A percentile compares a stretch with the other conserved stretches of the same genome.
Evolutionary conservation across 2,329 filamentous ascomycete genomes (phyloP).

Genomic region (Zymoseptoria brevis): DNA sequence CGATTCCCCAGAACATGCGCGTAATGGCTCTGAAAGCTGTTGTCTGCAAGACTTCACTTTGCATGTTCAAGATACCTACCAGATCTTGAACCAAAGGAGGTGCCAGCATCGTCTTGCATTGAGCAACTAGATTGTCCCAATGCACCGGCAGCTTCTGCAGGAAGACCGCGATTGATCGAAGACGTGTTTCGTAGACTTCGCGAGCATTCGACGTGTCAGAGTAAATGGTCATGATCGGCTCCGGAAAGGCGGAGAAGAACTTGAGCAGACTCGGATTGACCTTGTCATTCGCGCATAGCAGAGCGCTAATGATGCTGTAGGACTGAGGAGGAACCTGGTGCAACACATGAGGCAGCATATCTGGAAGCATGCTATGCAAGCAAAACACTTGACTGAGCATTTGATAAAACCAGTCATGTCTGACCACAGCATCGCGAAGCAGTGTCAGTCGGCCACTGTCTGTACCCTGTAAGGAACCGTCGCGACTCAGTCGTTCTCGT

Average conservation of each 20-base stretch:
- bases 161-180: slow-evolving; percentile 15
- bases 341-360: slow-evolving; percentile 32
- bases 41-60: slow-evolving; percentile 45
- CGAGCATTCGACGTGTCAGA: slow-evolving; percentile 30
- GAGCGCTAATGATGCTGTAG: slow-evolving; percentile 32
- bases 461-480: neutral
- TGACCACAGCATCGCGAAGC: slow-evolving; percentile 48
- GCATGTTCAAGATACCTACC: slow-evolving; percentile 38
- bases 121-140: slow-evolving; percentile 13
- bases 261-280: slow-evolving; percentile 34
- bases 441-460: slow-evolving; percentile 42
- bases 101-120: slow-evolving; percentile 32
- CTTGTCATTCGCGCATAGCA: slow-evolving; percentile 41
- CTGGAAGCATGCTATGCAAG: slow-evolving; percentile 40
- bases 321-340: slow-evolving; percentile 27
- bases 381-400: slow-evolving; percentile 60
- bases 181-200: slow-evolving; percentile 31
- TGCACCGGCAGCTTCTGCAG: slow-evolving; percentile 18
- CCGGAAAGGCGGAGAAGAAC: slow-evolving; percentile 48
- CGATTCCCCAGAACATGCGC: slow-evolving; percentile 37
- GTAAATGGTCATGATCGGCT: slow-evolving; percentile 33
- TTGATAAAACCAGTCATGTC: slow-evolving; percentile 56
- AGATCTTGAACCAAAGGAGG: slow-evolving; percentile 54
- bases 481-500: slow-evolving; percentile 1
- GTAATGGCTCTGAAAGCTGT: slow-evolving; percentile 48